Evolutionary conservation across 2,329 filamentous ascomycete species (phyloP), one percentile per base, ranked within the genome.

Genomic region (Neofusicoccum kwambonambiense): DNA sequence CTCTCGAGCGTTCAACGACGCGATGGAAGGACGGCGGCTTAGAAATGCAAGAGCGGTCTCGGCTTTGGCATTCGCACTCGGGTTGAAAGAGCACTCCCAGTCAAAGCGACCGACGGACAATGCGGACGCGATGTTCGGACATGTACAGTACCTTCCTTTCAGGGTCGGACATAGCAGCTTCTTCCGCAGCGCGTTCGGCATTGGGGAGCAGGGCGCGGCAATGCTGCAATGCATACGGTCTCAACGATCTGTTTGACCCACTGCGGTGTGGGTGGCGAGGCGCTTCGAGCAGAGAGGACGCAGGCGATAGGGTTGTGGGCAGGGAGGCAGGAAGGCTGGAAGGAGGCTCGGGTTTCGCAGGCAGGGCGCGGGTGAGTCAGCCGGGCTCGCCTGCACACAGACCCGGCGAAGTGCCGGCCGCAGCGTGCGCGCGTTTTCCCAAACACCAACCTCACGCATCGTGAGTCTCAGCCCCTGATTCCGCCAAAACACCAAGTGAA

Each of bases 361-460:
- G 31, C 8, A 45, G 41, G 13, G 31, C 17, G 56, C 56, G 27
- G 41, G 15, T 60, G 15, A 47, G 41, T 60, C 56, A 60, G 19
- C 54, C 5, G 12, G 56, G 19, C 54, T 58, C 54, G 54, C 39
- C 54, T 58, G 54, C 41, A 31, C 27, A 22, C 3, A 51, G 11
- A 51, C 49, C 49, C 49, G 49, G 49, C 49, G 49, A 51, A 51
- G 27, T 51, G 49, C 49, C 49, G 49, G 49, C 49, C 19, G 3
- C 19, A 27, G 5, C n/a, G 35, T 41, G 51, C 35, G 37, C 54
- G 12, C 56, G 56, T 60, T 47, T 60, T 47, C 56, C 42, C 42
- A 60, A 60, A 60, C 42, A 37, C 56, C 56, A 60, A 47, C 42
- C 39, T 60, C 56, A 44, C 42, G 56, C 56, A 60, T 47, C 56